phyloP scores from a whole-genome alignment of 805 yeast species.

The Metschnikowia continentalis region DNA sequence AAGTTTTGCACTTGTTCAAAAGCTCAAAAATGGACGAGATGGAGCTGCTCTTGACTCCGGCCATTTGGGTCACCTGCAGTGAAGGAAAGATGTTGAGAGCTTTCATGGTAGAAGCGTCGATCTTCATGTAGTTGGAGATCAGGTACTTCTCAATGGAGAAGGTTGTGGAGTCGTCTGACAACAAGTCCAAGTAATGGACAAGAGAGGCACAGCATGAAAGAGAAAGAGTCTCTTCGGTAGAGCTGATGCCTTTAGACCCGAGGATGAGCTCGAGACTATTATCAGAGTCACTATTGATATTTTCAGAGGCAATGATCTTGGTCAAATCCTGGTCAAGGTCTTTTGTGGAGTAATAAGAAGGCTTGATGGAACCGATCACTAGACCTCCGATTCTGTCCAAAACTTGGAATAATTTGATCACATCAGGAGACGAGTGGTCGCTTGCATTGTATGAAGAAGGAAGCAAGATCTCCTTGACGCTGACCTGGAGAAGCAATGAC shows the following conservation, averaged over 20 bases:
- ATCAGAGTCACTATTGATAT: conserved; percentile 25
- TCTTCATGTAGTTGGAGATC: conserved; percentile 76
- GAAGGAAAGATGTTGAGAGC: conserved; percentile 82
- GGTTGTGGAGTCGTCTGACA: conserved; percentile 56
- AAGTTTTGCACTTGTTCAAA: conserved; percentile 81
- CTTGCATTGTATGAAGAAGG: conserved; percentile 40
- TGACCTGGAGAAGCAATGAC: conserved; percentile 79
- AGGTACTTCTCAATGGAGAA: conserved; percentile 62
- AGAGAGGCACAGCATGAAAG: conserved; percentile 66
- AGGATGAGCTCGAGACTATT: conserved; percentile 39
- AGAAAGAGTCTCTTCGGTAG: conserved; percentile 46
- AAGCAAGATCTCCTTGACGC: conserved; percentile 78
- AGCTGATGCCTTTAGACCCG: conserved; percentile 49
- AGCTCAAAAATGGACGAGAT: conserved; percentile 68
- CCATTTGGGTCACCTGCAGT: conserved; percentile 11
- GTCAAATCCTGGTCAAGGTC: conserved; percentile 75
- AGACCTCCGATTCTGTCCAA: conserved; percentile 72
- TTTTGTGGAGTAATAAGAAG: conserved; percentile 55
- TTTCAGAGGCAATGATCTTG: conserved; percentile 50
- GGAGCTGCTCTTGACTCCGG: conserved; percentile 20
- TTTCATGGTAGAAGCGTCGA: conserved; percentile 85
- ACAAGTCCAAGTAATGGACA: conserved; percentile 60
- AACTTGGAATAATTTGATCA: conserved; percentile 62
- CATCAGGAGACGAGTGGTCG: conserved; percentile 44
- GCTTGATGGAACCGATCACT: conserved; percentile 57